Evolutionary conservation across 805 yeast species (phyloP), one percentile per base, ranked within the genome.

Genomic region (Saccharomycodes ludwigii): DNA sequence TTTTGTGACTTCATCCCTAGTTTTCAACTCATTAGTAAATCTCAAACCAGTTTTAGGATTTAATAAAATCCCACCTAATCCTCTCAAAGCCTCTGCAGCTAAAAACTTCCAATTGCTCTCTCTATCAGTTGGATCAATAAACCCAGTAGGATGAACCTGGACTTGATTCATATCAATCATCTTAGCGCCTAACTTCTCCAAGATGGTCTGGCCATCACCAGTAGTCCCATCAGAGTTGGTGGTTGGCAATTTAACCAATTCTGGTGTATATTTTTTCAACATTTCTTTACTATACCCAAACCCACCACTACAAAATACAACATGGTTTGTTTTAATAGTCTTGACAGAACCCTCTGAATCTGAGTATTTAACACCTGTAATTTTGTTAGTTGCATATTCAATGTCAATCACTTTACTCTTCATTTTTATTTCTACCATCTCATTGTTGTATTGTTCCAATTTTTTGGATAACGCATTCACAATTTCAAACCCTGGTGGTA

Each of bases 91-190:
- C 40, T 73, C 80, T 6, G 76, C 78, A 40, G 76, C 74, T 11
- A 73, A 47, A 40, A 72, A 64, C 47, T 71, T 71, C 66, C 67
- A 65, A 33, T 57, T 59, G 31, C 50, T 58, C 4, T 44, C 42
- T 16, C 56, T 57, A 23, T 65, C 59, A 13, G 48, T 48, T 9
- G 60, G 59, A 31, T 67, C 67, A 21, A 72, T 54, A 47, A 71
- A 71, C 2, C 78, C 78, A 2, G 78, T 73, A 25, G 79, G 79
- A 44, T 73, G 78, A 8, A 73, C 61, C 49, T 73, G 80, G 14
- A 73, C 52, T 41, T 71, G 66, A 29, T 68, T 68, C 76, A 72
- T 71, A 42, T 71, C 71, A 11, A 70, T 59, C 37, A 71, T 50
- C 6, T 61, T 54, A 6, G 71, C 77, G 24, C 66, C 66, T 24